Evolutionary conservation across 192 early-diverging fungal genomes (phyloP), one percentile per base, ranked within the genome.

Genomic region (Radiomyces spectabilis): DNA sequence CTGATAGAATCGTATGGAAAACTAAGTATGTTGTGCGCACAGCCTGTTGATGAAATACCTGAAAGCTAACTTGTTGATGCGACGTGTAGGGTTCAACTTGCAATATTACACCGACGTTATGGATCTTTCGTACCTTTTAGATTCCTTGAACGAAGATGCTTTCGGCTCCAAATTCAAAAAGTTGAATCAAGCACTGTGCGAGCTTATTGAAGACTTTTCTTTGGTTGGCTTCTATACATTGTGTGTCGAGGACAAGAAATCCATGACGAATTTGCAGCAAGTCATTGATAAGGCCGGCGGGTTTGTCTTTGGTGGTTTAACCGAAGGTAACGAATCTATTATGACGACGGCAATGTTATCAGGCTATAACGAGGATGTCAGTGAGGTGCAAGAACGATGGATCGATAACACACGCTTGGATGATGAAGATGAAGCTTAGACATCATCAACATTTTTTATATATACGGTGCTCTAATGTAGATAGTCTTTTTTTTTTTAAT

Each of bases 81-180:
- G 21, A 51, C 21, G 26, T 4, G 29, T 59, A 80, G 82, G 86
- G 25, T 97, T 97, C 69, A 87, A 83, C 45, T 78, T 97, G 31
- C 92, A 97, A 53, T 97, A 88, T 66, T 97, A 97, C 60, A 98
- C 94, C 5, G 89, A 93, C 50, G 94, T 98, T 15, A 84, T 87
- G 72, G 91, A 97, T 63, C 78, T 97, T 12, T 69, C 69, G 10
- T 93, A 95, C 51, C 67, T 98, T 13, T 73, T 94, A 33, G 76
- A 83, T 4, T 75, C 81, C 33, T 66, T 96, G 13, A 85, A 94
- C 57, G 69, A 81, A 24, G 85, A 89, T 51, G 68, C 77, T 1
- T 87, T 87, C 60, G 73, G 70, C 35, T 66, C 66, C 9, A 72
- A 74, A 38, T 94, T 83, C 58, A 71, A 75, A 41, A 76, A 78